phyloP scores from a whole-genome alignment of 164 flowering plant genomes.

The Vitis labrusca region DNA sequence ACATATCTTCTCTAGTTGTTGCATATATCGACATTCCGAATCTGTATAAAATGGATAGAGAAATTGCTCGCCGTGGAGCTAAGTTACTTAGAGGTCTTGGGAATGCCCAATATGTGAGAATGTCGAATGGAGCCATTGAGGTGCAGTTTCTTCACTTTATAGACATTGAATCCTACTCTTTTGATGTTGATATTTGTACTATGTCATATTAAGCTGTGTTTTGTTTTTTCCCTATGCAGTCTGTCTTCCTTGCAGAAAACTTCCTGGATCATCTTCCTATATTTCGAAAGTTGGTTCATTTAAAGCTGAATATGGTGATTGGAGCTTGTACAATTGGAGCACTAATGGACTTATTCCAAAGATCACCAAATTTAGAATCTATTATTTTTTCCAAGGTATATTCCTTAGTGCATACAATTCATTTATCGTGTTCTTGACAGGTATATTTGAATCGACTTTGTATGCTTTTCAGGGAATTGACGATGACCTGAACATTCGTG shows the following conservation, averaged over 20 bases:
- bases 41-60: not conserved
- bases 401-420: not conserved
- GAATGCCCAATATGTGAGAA: not conserved
- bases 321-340: not conserved
- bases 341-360: not conserved
- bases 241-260: conserved; percentile 1
- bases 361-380: conserved; percentile 2
- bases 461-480: not conserved
- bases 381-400: conserved; percentile 4
- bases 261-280: not conserved
- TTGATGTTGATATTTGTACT: not conserved
- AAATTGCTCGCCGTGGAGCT: not conserved
- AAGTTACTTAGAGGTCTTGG: conserved; percentile 2
- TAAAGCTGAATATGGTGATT: conserved; percentile 6
- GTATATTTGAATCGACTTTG: not conserved
- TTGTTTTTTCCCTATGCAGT: not conserved
- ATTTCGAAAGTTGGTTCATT: conserved; percentile 1
- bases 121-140: not conserved
- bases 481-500: not conserved
- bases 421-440: not conserved
- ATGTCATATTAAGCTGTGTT: not conserved
- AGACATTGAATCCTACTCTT: not conserved
- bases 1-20: conserved; percentile 1
- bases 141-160: not conserved
- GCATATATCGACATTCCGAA: conserved; percentile 7